Evolutionary conservation across 192 early-diverging fungal genomes (phyloP).

Genomic region (Linnemannia exigua): DNA sequence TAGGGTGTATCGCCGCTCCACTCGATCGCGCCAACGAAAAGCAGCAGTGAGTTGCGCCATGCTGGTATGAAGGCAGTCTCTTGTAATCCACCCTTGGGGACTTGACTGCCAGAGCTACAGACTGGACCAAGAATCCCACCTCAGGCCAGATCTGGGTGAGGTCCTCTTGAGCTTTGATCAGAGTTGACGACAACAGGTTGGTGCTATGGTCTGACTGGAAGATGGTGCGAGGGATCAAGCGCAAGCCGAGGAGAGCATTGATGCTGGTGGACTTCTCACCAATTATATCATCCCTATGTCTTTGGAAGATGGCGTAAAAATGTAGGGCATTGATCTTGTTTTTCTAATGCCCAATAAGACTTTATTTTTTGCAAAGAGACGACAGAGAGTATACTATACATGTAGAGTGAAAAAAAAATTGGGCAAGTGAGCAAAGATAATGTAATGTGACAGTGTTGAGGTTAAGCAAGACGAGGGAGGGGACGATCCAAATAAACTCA

Average conservation of each 20-base stretch:
- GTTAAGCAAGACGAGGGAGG: no score
- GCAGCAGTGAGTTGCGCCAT: conserved; percentile 55
- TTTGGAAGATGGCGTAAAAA: conserved; percentile 24
- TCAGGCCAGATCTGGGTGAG: neutral
- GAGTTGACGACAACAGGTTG: neutral
- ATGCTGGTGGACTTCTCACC: conserved; percentile 19
- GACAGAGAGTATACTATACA: no score
- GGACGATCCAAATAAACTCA: no score
- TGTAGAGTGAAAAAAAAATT: no score
- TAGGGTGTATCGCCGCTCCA: conserved; percentile 17
- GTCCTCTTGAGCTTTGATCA: conserved; percentile 26
- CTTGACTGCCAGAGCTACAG: conserved; percentile 36
- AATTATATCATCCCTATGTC: neutral
- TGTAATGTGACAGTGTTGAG: no score
- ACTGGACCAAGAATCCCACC: conserved; percentile 19
- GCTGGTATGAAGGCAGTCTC: conserved; percentile 44
- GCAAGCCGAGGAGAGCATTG: conserved; percentile 45
- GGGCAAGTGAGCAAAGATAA: no score
- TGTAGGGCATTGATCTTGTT: neutral
- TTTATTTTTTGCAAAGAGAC: no score
- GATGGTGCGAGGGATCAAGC: conserved; percentile 43
- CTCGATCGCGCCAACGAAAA: neutral
- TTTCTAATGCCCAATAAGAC: no score
- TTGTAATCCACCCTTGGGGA: conserved; percentile 17
- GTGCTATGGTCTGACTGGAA: conserved; percentile 34